A percentile compares a stretch with the other conserved stretches of the same genome.
These are phyloP conservation scores for Colletotrichum siamense DNA, from an alignment of 2,329 filamentous ascomycete species.

Conservation along the genomic window DNA sequence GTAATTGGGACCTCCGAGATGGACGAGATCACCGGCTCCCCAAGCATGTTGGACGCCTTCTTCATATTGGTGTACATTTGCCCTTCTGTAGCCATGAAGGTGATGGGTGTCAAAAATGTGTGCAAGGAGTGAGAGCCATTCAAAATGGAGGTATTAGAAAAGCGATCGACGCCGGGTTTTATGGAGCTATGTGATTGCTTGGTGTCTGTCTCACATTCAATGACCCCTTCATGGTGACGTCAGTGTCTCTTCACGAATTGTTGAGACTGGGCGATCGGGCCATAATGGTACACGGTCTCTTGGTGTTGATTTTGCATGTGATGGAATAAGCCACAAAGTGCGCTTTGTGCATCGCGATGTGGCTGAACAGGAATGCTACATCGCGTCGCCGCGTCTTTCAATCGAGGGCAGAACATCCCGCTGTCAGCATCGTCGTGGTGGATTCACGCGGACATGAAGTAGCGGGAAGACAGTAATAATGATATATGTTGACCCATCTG, in stretches of 20 bases:
- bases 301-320: slow-evolving; percentile 1
- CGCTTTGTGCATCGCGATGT: neutral
- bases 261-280: neutral
- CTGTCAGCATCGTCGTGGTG: neutral
- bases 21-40: neutral
- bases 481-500: neutral
- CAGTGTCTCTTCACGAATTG: neutral
- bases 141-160: neutral
- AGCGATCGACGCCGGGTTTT: neutral
- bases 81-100: neutral
- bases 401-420: neutral
- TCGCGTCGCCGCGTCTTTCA: neutral
- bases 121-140: neutral
- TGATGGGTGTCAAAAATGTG: neutral
- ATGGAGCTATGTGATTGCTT: neutral
- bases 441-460: neutral
- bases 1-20: slow-evolving; percentile 28
- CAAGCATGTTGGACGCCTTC: neutral
- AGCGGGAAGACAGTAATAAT: neutral
- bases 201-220: neutral
- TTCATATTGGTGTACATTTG: neutral
- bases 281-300: neutral
- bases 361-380: neutral
- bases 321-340: neutral
- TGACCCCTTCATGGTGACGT: slow-evolving; percentile 14